Percentiles rank a stretch among this genome's conserved stretches.
These are phyloP conservation scores for Musa troglodytarum DNA, from an alignment of 176 grass and related monocot genomes.

Conservation along the genomic window DNA sequence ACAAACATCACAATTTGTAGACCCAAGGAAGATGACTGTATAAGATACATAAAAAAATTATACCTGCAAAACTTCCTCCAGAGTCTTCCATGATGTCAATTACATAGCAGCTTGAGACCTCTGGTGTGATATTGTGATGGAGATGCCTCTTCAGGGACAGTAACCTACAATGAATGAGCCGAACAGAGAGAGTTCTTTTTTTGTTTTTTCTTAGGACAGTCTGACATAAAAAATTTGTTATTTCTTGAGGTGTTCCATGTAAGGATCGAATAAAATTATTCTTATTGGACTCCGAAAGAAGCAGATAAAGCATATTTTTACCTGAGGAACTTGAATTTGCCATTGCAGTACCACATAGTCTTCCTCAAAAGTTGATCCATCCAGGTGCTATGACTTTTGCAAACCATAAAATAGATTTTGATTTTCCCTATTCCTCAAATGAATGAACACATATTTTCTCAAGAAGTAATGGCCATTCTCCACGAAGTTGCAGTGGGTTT, in stretches of 20 bases:
- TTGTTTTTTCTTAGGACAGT: not conserved
- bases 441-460: constrained; percentile 9
- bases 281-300: not conserved
- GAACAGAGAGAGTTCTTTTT: not conserved
- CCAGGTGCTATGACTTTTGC: not conserved
- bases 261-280: not conserved
- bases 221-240: not conserved
- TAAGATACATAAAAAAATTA: not conserved
- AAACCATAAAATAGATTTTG: not conserved
- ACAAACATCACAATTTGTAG: not conserved
- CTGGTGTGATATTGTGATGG: not conserved
- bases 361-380: not conserved
- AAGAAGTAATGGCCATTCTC: constrained; percentile 14
- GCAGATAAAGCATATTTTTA: not conserved
- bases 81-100: not conserved
- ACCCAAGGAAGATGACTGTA: not conserved
- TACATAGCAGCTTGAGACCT: not conserved
- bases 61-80: constrained; percentile 4
- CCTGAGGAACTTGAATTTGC: not conserved
- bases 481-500: constrained; percentile 3
- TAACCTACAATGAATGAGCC: not conserved
- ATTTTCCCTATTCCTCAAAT: constrained; percentile 4
- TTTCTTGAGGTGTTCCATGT: not conserved
- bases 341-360: not conserved
- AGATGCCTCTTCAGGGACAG: not conserved